Evolutionary conservation across 164 flowering plant genomes (phyloP).

Genomic region (Sedum album): DNA sequence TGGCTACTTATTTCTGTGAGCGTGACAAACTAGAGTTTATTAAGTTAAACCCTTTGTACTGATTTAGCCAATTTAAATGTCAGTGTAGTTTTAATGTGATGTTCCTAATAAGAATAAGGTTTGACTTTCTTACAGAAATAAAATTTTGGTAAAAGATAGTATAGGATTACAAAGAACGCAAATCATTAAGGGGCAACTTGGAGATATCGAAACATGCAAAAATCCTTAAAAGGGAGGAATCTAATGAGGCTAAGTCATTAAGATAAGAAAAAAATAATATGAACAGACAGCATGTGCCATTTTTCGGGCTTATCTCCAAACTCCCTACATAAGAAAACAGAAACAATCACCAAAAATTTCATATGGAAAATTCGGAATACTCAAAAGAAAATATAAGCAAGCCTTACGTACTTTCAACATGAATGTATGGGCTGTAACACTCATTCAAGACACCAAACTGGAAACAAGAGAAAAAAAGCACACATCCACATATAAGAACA

Average conservation of each 20-base stretch:
- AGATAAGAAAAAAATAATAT: neutral
- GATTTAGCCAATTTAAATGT: neutral
- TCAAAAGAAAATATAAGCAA: constrained; percentile 9
- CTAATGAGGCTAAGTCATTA: neutral
- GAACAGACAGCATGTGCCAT: constrained; percentile 4
- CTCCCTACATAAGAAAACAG: constrained; percentile 1
- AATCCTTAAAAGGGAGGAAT: neutral
- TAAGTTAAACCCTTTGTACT: neutral
- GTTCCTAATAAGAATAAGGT: neutral
- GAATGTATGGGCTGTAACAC: constrained; percentile 8
- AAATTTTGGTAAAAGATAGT: neutral
- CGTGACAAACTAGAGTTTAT: too few species aligned
- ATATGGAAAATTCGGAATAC: neutral
- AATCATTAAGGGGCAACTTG: neutral
- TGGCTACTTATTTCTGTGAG: too few species aligned
- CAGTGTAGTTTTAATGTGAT: neutral
- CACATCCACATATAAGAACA: constrained; percentile 7
- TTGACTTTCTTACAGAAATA: neutral
- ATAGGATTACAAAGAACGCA: neutral
- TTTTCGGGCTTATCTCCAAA: neutral
- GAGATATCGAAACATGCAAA: neutral
- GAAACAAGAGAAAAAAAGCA: constrained; percentile 5
- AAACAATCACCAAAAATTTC: neutral
- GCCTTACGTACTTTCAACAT: constrained; percentile 4
- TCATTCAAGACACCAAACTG: constrained; percentile 11